Evolutionary conservation across 441 rosid genomes (phyloP).

Genomic region (Syzygium malaccense): DNA sequence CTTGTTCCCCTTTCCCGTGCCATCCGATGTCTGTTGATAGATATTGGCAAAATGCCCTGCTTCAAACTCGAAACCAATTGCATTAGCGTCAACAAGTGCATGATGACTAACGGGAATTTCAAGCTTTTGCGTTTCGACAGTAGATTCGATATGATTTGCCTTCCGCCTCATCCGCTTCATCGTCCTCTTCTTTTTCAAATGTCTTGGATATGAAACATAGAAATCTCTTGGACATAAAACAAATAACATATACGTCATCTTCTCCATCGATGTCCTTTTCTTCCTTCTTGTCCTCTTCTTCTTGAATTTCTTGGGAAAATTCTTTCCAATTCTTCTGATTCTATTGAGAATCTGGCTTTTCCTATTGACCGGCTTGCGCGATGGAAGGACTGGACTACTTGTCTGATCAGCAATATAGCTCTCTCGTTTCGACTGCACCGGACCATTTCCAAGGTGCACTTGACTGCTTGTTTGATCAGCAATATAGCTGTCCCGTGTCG

Average conservation of each 20-base stretch:
- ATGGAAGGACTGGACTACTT: not conserved
- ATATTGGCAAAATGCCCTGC: not conserved
- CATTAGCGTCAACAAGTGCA: not conserved
- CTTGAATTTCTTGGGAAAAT: not conserved
- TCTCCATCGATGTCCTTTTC: not conserved
- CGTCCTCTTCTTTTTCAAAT: not conserved
- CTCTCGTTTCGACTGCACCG: not conserved
- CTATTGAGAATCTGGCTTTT: not conserved
- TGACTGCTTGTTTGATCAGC: not conserved
- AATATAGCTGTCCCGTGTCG: not conserved
- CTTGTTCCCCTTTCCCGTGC: not conserved
- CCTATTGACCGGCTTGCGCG: not conserved
- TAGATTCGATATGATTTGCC: not conserved
- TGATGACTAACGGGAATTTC: not conserved
- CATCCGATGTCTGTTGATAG: not conserved
- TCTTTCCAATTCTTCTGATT: not conserved
- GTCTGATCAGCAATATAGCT: not conserved
- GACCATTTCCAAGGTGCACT: not conserved
- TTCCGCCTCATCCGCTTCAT: not conserved
- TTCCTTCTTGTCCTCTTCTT: not conserved
- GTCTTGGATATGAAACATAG: not conserved
- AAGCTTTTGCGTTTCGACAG: not conserved
- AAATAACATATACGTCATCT: not conserved
- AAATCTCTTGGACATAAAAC: not conserved
- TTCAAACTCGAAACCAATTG: not conserved